Evolutionary conservation across 306 rosid genomes (phyloP).

Genomic region (Arachis stenosperma): DNA sequence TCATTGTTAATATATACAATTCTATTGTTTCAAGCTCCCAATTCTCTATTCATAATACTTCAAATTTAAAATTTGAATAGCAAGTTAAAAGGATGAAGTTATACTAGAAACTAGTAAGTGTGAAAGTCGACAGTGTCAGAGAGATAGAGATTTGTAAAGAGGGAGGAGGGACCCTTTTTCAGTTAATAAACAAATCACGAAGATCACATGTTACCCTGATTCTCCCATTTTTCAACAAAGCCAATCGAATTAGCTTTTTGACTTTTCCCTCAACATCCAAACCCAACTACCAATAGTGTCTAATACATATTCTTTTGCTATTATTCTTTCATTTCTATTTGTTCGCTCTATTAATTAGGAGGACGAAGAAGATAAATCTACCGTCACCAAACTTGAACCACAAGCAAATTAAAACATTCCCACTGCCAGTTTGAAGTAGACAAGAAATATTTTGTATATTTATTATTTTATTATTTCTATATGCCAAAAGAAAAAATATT

Average conservation of each 20-base stretch:
- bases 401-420: constrained; percentile 30
- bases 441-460: too few relatives aligned
- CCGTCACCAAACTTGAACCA: constrained; percentile 26
- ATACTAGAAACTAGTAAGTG: too few relatives aligned
- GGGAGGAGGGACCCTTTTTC: constrained; percentile 31
- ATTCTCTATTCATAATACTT: too few relatives aligned
- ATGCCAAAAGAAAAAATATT: too few relatives aligned
- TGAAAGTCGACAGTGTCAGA: constrained; percentile 6
- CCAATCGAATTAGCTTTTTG: constrained; percentile 24
- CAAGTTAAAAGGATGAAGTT: too few relatives aligned
- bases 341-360: not conserved
- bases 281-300: constrained; percentile 1
- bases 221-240: constrained; percentile 30
- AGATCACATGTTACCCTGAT: constrained; percentile 32
- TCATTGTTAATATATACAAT: not conserved
- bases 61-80: too few relatives aligned
- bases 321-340: too few relatives aligned
- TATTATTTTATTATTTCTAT: too few relatives aligned
- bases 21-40: not conserved
- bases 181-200: constrained; percentile 30
- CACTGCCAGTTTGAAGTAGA: not conserved
- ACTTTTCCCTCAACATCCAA: not conserved
- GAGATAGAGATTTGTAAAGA: not conserved
- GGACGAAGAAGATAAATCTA: not conserved
- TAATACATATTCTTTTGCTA: not conserved